Base-by-base conservation (phyloP, 2,329 filamentous ascomycete genomes). In the Beauveria medogensis region DNA sequence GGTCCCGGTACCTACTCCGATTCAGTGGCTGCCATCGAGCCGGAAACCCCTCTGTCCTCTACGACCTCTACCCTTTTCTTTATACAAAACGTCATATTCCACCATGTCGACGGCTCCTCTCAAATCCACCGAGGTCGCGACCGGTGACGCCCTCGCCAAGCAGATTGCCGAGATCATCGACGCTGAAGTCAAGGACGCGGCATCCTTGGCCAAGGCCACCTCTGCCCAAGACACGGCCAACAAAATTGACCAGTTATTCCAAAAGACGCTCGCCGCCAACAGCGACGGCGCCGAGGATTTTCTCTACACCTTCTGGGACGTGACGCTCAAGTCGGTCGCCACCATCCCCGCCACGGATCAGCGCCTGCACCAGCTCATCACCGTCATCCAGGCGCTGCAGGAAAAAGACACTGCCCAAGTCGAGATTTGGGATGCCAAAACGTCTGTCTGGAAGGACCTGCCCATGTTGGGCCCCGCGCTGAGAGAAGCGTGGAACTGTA, bases 401-500 rank as follows among this genome's bases (percentile, higher is more conserved):
- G 43, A 40, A n/a, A 67, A 63, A 55, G 51, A 68, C 12, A 62
- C 64, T 10, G 65, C 67, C 7, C 62, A 63, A n/a, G 65, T 69
- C 9, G 63, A 67, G 62, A 67, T 72, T 43, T 72, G 69, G 70
- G 66, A 64, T 3, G 63, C 67, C 30, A 62, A 64, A 62, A 63
- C 63, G 22, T 60, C 55, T 20, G 61, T 73, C 12, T 73, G 71
- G 71, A 56, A 41, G 20, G 69, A 71, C 55, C 55, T 73, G 61
- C 69, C 71, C n/a, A 65, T 73, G 57, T 54, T 73, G 20, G 68
- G 69, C 2, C 65, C 69, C 10, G 66, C 63, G 54, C 68, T 71
- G 69, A 64, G 68, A 50, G 70, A 72, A 2, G 66, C 66, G 3
- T 71, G 68, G 70, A 66, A 71, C 37, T 54, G 71, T 72, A 60